These are phyloP conservation scores for Aspergillus campestris DNA, from an alignment of 495 filamentous ascomycete genomes.

Conservation along the genomic window DNA sequence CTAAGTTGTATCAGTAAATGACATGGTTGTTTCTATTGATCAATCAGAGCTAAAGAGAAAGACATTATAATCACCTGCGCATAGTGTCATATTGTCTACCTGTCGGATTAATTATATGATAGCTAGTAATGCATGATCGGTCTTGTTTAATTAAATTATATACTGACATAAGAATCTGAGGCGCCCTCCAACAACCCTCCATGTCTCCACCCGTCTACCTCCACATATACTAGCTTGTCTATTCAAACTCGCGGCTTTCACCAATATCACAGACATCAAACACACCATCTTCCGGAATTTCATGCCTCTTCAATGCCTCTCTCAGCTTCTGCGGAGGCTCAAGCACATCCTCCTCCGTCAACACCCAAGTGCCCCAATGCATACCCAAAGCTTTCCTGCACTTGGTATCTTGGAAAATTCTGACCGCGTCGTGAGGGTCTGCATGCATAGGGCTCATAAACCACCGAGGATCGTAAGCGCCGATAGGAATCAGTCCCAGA, in stretches of 20 bases:
- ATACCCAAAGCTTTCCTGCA: constrained; percentile 82
- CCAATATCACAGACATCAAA: constrained; percentile 89
- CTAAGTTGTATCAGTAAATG: too few relatives aligned
- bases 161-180: too few relatives aligned
- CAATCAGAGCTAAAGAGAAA: not conserved
- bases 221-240: not conserved
- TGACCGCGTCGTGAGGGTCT: constrained; percentile 79
- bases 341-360: constrained; percentile 78
- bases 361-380: constrained; percentile 90
- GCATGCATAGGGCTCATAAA: constrained; percentile 76
- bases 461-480: constrained; percentile 76
- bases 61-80: not conserved
- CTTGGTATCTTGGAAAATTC: constrained; percentile 82
- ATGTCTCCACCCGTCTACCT: not conserved
- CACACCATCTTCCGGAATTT: constrained; percentile 63
- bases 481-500: constrained; percentile 89
- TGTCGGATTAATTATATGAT: too few relatives aligned
- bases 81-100: too few relatives aligned
- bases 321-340: constrained; percentile 74
- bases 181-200: too few relatives aligned
- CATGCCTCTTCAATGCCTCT: constrained; percentile 63
- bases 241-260: constrained; percentile 67
- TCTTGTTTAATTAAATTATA: too few relatives aligned
- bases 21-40: not conserved
- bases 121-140: too few relatives aligned